Base-by-base conservation (phyloP, 306 rosid species). In the Acmispon strigosus region DNA sequence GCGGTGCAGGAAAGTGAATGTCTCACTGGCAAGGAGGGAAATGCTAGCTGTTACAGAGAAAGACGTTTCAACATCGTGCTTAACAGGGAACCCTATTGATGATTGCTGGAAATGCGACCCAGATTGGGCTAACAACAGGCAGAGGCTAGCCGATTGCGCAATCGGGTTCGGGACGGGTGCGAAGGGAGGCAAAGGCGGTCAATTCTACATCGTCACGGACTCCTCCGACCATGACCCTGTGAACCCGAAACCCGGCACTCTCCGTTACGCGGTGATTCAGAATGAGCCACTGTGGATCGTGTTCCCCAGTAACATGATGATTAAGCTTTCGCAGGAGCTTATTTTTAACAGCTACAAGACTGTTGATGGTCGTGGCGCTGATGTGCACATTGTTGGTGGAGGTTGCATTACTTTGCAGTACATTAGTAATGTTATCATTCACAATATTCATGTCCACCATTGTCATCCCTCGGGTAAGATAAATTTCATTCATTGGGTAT, bases 91-190 rank as follows among this genome's bases (percentile, higher is more conserved):
- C 77, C 98, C 98, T 2, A 90, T 94, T 0, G 98, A 94, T 32
- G 98, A 94, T 72, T 94, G 98, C 70, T 94, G 98, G 98, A 94
- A 89, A 86, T 94, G 98, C 24, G 97, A 94, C 84, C 81, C 89
- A 18, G 64, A 87, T 14, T 94, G 98, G 98, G 80, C 97, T 19
- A 90, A 83, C 76, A 83, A 90, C 76, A 74, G 98, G 6, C 97
- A 90, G 57, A 73, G 97, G 34, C 78, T 94, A 10, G 98, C 98
- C 0, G 98, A 94, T 8, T 90, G 98, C 59, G 93, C 81, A 1
- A 94, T 94, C 10, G 98, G 98, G 62, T 94, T 94, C 18, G 98
- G 98, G 3, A 96, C 90, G 39, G 83, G 89, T 17, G 97, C 97
- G 1, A 75, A 71, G 29, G 98, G 98, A 7, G 98, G 98, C 8